phyloP scores from a whole-genome alignment of 495 filamentous ascomycete species.

The Patellaria atrata region DNA sequence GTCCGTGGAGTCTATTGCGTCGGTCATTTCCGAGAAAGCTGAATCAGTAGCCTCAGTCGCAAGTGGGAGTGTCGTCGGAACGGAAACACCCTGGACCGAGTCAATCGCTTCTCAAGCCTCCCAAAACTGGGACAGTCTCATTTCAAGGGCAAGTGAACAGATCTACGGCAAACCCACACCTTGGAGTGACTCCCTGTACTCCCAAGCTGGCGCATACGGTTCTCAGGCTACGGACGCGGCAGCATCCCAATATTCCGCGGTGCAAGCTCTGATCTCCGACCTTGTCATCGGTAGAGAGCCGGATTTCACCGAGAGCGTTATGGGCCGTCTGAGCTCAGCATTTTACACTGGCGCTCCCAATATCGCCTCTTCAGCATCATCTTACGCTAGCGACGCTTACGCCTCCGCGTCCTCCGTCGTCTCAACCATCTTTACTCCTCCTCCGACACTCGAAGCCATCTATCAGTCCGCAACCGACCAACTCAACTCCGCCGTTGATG shows the following conservation, averaged over 20 bases:
- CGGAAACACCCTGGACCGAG: slow-evolving; percentile 32
- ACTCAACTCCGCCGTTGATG: slow-evolving; percentile 44
- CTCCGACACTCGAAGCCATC: slow-evolving; percentile 44
- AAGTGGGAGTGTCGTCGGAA: slow-evolving; percentile 30
- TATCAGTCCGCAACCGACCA: slow-evolving; percentile 40
- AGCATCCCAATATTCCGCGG: slow-evolving; percentile 47
- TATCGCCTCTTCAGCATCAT: slow-evolving; percentile 36
- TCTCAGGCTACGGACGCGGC: slow-evolving; percentile 39
- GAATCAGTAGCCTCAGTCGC: slow-evolving; percentile 27
- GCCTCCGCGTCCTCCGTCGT: slow-evolving; percentile 42
- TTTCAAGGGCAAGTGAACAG: slow-evolving; percentile 52
- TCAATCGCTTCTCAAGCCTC: slow-evolving; percentile 37
- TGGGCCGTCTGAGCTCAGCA: slow-evolving; percentile 52
- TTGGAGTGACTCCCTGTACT: slow-evolving; percentile 37
- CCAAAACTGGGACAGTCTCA: slow-evolving; percentile 50
- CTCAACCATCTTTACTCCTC: slow-evolving; percentile 38
- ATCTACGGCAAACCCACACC: slow-evolving; percentile 63
- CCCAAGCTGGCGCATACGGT: slow-evolving; percentile 25
- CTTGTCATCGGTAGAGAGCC: slow-evolving; percentile 65
- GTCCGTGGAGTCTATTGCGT: slow-evolving; percentile 30
- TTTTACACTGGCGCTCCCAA: slow-evolving; percentile 43
- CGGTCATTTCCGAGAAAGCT: slow-evolving; percentile 20
- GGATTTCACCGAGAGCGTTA: slow-evolving; percentile 66
- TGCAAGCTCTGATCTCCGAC: slow-evolving; percentile 61
- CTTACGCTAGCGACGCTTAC: slow-evolving; percentile 41